Evolutionary conservation across 306 rosid genomes (phyloP).

Genomic region (Sesbania bispinosa): DNA sequence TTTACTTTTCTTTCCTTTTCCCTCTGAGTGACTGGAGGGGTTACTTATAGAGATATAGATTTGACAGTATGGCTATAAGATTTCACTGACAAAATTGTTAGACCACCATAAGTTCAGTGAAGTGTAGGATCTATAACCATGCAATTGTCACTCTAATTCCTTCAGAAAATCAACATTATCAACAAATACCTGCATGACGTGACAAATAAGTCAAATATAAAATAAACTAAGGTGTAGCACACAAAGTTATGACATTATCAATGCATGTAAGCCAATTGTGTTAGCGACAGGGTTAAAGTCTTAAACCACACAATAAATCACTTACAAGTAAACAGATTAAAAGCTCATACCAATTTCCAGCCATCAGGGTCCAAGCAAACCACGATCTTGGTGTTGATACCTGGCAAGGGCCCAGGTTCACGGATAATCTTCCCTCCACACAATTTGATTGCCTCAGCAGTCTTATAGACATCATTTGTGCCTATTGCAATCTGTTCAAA

Average conservation of each 20-base stretch:
- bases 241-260: background rate
- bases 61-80: slow-evolving; percentile 16
- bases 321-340: slow-evolving; percentile 18
- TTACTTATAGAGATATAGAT: slow-evolving; percentile 24
- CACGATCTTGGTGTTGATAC: slow-evolving; percentile 83
- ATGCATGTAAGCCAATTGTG: background rate
- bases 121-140: slow-evolving; percentile 27
- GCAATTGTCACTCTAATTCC: slow-evolving; percentile 67
- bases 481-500: slow-evolving; percentile 79
- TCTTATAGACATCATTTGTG: slow-evolving; percentile 80
- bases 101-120: slow-evolving; percentile 6
- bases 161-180: slow-evolving; percentile 66
- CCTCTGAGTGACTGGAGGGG: background rate
- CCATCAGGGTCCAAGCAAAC: slow-evolving; percentile 97
- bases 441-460: slow-evolving; percentile 84
- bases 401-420: slow-evolving; percentile 93
- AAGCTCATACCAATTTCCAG: slow-evolving; percentile 78
- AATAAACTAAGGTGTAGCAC: background rate
- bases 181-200: slow-evolving; percentile 53
- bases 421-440: slow-evolving; percentile 76
- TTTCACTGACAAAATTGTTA: slow-evolving; percentile 21
- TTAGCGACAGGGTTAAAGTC: background rate
- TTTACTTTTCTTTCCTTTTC: background rate
- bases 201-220: background rate
- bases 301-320: background rate